Base-by-base conservation (phyloP, 495 filamentous ascomycete genomes). In the Penicillium soppii region DNA sequence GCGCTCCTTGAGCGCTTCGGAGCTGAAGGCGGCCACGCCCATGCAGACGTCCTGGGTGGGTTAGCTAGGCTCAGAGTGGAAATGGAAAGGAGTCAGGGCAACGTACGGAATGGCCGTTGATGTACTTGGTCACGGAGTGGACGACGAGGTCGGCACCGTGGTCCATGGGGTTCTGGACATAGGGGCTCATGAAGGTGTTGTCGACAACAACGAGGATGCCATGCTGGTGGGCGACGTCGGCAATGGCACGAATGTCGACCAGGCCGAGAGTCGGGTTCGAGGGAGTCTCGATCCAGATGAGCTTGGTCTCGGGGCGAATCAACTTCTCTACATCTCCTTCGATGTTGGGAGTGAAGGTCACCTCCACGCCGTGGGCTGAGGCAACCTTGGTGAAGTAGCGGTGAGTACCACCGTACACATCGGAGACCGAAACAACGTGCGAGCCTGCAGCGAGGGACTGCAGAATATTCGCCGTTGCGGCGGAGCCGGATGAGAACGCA, bases 51-150 rank as follows among this genome's bases (percentile, higher is more conserved):
- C 92, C 69, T 85, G 78, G n/a, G 12, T 26, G 2, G n/a, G 42
- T 71, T 47, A 73, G 62, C 30, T 32, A 39, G 13, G 47, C 16
- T 43, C 9, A 7, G 23, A 27, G 30, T 16, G 21, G 22, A 4
- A 35, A 41, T 22, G 20, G 8, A 39, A 42, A 22, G 19, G 20
- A 22, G 17, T 20, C n/a, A 8, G 10, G 37, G n/a, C n/a, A 39
- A 59, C 75, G 41, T 68, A 82, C 81, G 9, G 82, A 86, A 72
- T 99, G 94, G 6, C 94, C 94, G 65, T 99, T 99, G 69, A 99
- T 97, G 73, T 97, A 99, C 70, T 99, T 99, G 7, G 94, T 99
- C n/a, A 99, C 94, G 32, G 87, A 92, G 77, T 99, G 94, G n/a
- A 97, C 85, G 36, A 97, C 94, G 39, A 99, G 91, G 64, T 99